Conservation (phyloP, 2,329 filamentous ascomycete species). For the Diplodia corticola region DNA sequence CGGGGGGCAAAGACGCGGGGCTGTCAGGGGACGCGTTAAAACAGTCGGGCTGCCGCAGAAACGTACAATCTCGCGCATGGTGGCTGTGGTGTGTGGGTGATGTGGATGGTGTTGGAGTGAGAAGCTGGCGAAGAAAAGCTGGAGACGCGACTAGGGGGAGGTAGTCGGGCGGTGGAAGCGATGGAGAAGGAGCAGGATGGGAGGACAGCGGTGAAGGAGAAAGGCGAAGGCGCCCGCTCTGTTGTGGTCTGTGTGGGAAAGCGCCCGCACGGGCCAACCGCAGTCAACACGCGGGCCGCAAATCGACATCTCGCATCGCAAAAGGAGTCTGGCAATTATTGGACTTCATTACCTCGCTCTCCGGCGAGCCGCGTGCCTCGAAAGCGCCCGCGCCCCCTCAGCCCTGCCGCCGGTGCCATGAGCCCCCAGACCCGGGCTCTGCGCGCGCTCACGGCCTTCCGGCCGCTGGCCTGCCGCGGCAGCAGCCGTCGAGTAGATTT, state of each 20-base stretch:
- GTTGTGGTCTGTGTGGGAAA: conserved; percentile 19
- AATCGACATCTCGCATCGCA: conserved; percentile 15
- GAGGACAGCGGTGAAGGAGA: conserved; percentile 20
- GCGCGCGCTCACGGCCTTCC: conserved; percentile 1
- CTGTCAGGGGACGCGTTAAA: conserved; percentile 43
- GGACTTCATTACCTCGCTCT: background rate
- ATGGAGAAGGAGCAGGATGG: conserved; percentile 17
- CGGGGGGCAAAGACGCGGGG: conserved; percentile 44
- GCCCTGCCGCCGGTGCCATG: conserved; percentile 4
- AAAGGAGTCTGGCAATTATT: conserved; percentile 4
- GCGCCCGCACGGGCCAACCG: background rate
- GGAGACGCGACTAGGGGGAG: conserved; percentile 4
- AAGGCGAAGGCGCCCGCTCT: conserved; percentile 13
- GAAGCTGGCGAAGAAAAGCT: background rate
- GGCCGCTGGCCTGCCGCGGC: background rate
- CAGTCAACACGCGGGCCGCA: conserved; percentile 14
- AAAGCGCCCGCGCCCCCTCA: background rate
- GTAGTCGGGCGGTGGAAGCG: conserved; percentile 12
- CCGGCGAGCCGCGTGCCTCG: background rate
- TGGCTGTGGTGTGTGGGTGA: conserved; percentile 36
- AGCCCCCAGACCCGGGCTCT: background rate
- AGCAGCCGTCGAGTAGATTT: background rate
- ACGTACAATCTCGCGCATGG: conserved; percentile 71
- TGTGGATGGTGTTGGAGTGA: conserved; percentile 2
- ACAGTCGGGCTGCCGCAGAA: conserved; percentile 39